phyloP scores from a whole-genome alignment of 1,284 basidiomycete species.

The Golubevia pallescens region DNA sequence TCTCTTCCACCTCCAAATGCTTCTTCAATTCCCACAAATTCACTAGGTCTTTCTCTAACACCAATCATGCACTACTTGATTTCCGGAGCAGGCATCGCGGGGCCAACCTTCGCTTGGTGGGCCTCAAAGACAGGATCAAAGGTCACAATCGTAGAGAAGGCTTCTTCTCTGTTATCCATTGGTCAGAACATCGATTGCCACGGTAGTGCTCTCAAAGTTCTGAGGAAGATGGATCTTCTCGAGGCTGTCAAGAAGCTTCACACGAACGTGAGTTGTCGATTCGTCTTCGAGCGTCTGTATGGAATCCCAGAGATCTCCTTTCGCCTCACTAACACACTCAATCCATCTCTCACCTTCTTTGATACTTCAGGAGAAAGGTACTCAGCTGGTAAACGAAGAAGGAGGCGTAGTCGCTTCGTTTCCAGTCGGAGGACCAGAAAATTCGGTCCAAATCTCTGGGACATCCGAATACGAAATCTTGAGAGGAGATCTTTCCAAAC shows the following conservation, averaged over 20 bases:
- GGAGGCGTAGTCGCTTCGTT: slow-evolving; percentile 12
- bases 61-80: too few relatives aligned
- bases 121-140: slow-evolving; percentile 14
- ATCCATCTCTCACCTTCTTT: too few relatives aligned
- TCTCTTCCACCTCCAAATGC: too few relatives aligned
- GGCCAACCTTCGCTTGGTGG: slow-evolving; percentile 20
- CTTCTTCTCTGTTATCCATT: slow-evolving; percentile 12
- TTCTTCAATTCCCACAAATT: too few relatives aligned
- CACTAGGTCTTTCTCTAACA: too few relatives aligned
- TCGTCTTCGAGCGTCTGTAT: too few relatives aligned
- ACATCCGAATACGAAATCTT: slow-evolving; percentile 32
- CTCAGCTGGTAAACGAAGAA: slow-evolving; percentile 15
- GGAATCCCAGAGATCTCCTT: too few relatives aligned
- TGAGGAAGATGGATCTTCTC: slow-evolving; percentile 29
- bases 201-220: slow-evolving; percentile 22
- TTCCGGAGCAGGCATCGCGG: slow-evolving; percentile 37
- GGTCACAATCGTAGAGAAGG: slow-evolving; percentile 28
- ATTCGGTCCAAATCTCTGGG: too few relatives aligned
- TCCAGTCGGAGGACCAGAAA: slow-evolving; percentile 10
- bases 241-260: slow-evolving; percentile 13
- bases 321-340: too few relatives aligned
- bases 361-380: slow-evolving; percentile 18
- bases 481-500: slow-evolving; percentile 24
- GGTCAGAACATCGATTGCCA: slow-evolving; percentile 36
- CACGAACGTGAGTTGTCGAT: slow-evolving; percentile 15